Percentiles rank a stretch among this genome's conserved stretches.
phyloP scores from a whole-genome alignment of 2,329 filamentous ascomycete genomes.

The Clarireedia monteithiana region DNA sequence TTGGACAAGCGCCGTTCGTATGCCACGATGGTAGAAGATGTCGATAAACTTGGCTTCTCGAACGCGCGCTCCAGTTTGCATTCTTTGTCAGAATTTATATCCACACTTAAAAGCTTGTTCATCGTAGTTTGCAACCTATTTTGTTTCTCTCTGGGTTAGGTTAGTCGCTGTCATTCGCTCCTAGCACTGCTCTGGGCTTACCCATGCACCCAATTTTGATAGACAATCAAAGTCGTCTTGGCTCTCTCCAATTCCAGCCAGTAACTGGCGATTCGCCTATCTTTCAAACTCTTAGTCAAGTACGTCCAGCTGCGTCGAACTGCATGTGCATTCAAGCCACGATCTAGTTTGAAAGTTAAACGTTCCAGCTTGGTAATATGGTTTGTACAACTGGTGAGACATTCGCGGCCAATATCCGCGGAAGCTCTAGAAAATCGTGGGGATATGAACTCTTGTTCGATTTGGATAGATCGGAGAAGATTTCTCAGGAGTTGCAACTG shows the following conservation, averaged over 20 bases:
- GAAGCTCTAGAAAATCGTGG: not conserved
- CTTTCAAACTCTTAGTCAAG: slow-evolving; percentile 3
- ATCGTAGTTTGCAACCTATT: not conserved
- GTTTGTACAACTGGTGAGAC: not conserved
- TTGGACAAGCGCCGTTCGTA: not conserved
- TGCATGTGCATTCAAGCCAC: not conserved
- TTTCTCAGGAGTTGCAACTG: not conserved
- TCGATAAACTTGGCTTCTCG: not conserved
- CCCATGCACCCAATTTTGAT: not conserved
- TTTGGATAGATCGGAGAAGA: not conserved
- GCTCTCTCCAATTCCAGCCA: slow-evolving; percentile 3
- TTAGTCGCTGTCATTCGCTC: not conserved
- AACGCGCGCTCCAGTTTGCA: not conserved
- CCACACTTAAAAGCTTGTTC: not conserved
- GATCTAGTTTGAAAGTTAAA: not conserved
- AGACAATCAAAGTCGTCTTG: slow-evolving; percentile 2
- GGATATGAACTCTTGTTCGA: not conserved
- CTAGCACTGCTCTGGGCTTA: not conserved
- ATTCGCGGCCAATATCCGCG: not conserved
- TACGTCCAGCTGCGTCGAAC: slow-evolving; percentile 3
- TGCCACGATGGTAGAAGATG: not conserved
- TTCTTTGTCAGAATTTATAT: not conserved
- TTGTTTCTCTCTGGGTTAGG: not conserved
- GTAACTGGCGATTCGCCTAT: not conserved
- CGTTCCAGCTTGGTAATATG: not conserved